Percentiles rank a stretch among this genome's conserved stretches.
Conservation (phyloP, 2,329 filamentous ascomycete genomes). For the Ophiostoma pallidulum region DNA sequence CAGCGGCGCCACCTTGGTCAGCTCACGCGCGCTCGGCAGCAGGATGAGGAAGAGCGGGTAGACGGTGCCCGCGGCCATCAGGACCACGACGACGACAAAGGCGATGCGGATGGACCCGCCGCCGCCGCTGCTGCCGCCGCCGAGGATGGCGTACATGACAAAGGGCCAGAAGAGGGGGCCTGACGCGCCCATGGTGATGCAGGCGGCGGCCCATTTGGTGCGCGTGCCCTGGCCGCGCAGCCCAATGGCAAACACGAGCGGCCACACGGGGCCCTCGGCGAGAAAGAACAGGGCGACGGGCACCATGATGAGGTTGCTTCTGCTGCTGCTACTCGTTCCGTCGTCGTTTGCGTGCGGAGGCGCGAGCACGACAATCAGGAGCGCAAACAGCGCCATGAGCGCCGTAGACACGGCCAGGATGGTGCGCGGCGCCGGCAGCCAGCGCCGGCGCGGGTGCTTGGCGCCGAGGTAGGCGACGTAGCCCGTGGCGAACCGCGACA, state of each 20-base stretch:
- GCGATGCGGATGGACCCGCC: constrained; percentile 54
- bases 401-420: constrained; percentile 55
- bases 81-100: constrained; percentile 52
- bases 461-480: constrained; percentile 51
- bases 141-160: constrained; percentile 58
- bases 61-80: constrained; percentile 36
- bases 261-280: constrained; percentile 75
- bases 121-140: too few species aligned
- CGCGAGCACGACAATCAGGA: constrained; percentile 38
- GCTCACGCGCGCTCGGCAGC: constrained; percentile 34
- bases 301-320: constrained; percentile 43
- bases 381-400: constrained; percentile 49
- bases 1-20: constrained; percentile 19
- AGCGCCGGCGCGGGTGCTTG: constrained; percentile 31
- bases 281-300: constrained; percentile 65
- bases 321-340: too few species aligned
- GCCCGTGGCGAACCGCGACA: constrained; percentile 62
- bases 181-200: constrained; percentile 65
- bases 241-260: constrained; percentile 69
- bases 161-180: constrained; percentile 69
- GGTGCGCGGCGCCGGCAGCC: constrained; percentile 55
- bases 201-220: constrained; percentile 69
- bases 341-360: too few species aligned
- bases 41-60: constrained; percentile 42
- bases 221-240: constrained; percentile 72